Evolutionary conservation across 2,329 filamentous ascomycete species (phyloP), one percentile per base, ranked within the genome.

Genomic region (Gliomastix tumulicola): DNA sequence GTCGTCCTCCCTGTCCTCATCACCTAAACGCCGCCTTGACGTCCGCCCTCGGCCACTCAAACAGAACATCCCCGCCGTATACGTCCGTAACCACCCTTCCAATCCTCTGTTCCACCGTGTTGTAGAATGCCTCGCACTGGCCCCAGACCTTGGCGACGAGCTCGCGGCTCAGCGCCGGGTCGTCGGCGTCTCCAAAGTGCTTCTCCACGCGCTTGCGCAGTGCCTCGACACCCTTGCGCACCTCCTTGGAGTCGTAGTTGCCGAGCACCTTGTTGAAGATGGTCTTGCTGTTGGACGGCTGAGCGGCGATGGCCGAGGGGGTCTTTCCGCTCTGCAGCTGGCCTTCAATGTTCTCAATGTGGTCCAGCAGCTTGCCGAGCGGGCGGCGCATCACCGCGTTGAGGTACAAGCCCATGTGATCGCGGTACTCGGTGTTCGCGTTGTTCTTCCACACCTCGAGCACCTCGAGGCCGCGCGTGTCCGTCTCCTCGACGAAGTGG

Each of bases 161-260:
- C 23, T 66, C 66, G 34, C 67, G 65, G 49, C 77, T 83, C 37
- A 83, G 66, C 17, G 66, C 74, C 38, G 79, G 77, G 44, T 89
- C 84, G 48, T 94, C 88, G 6, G 82, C 84, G 47, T 94, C 88
- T 30, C 88, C 88, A 68, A 97, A 97, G 60, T 97, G 90, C 66
- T 97, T 98, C 63, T 97, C 90, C 2, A 97, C 86, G 34, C 90
- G 77, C 66, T 94, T 95, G 51, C 83, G 83, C 47, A 97, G 69
- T 37, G 86, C 76, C 51, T 95, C 88, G 47, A 95, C 83, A n/a
- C 90, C 89, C 55, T 89, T 88, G 45, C 84, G 77, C 30, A 96
- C 76, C 60, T 96, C 88, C 55, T 86, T 89, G 16, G 71, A 70
- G 57, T 97, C 90, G 57, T 92, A 85, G 31, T 75, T 73, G 38